A percentile compares a stretch with the other conserved stretches of the same genome.
Conservation (phyloP, 192 early-diverging fungal species). For the Phycomyces nitens region DNA sequence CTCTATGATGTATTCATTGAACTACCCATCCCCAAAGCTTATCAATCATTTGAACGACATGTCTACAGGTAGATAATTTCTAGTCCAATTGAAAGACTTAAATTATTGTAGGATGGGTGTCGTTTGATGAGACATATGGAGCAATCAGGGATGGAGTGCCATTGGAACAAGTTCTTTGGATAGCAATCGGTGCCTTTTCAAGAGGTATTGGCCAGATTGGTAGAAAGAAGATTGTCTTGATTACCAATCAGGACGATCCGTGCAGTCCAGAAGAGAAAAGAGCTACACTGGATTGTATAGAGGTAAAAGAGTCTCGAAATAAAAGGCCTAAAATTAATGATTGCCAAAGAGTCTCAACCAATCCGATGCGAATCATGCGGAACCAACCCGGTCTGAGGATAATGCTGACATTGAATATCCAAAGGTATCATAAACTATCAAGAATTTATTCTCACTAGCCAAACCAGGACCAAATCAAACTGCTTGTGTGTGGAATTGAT, state of each 20-base stretch:
- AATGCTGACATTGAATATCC: conserved; percentile 45
- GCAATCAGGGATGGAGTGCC: conserved; percentile 47
- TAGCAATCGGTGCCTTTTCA: conserved; percentile 55
- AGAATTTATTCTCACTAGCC: too few species aligned
- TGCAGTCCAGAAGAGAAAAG: conserved; percentile 42
- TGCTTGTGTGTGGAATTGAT: conserved; percentile 63
- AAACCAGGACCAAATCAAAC: background rate
- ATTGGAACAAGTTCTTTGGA: conserved; percentile 64
- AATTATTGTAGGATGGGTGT: conserved; percentile 30
- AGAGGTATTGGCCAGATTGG: conserved; percentile 45
- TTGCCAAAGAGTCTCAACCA: background rate
- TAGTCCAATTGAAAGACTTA: too few species aligned
- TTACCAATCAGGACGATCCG: conserved; percentile 70
- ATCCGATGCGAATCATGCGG: background rate
- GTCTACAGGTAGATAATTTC: too few species aligned
- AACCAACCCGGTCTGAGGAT: conserved; percentile 46
- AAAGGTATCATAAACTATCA: too few species aligned
- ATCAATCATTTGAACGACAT: too few species aligned
- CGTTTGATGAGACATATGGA: conserved; percentile 49
- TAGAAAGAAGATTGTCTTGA: conserved; percentile 52
- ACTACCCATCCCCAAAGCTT: too few species aligned
- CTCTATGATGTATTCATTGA: too few species aligned
- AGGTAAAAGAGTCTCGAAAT: too few species aligned
- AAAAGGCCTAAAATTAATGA: background rate
- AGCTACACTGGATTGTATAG: conserved; percentile 55